Evolutionary conservation across 2,329 filamentous ascomycete species (phyloP).

Genomic region (Penicillium sp.): DNA sequence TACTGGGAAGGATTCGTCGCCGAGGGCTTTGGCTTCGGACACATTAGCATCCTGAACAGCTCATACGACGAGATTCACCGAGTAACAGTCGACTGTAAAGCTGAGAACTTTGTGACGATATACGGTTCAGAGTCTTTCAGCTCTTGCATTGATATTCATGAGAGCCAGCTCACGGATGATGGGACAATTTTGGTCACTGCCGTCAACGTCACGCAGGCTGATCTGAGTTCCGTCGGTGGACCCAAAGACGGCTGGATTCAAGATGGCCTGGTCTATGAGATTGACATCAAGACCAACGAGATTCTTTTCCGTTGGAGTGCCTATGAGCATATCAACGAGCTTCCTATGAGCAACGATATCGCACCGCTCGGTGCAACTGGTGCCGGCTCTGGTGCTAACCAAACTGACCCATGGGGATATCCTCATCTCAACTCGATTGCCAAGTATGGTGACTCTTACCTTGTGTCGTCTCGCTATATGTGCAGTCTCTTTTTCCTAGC

Average conservation of each 20-base stretch:
- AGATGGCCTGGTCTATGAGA: conserved; percentile 31
- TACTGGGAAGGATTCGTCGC: conserved; percentile 28
- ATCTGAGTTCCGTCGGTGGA: conserved; percentile 28
- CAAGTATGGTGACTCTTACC: conserved; percentile 23
- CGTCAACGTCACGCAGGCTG: conserved; percentile 27
- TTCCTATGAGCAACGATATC: conserved; percentile 16
- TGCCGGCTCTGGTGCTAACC: conserved; percentile 6
- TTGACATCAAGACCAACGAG: conserved; percentile 29
- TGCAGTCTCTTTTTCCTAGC: conserved; percentile 24
- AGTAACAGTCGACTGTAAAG: conserved; percentile 20
- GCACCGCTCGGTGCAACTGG: conserved; percentile 6
- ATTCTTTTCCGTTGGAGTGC: conserved; percentile 31
- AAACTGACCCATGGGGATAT: conserved; percentile 23
- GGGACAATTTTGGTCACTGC: conserved; percentile 29
- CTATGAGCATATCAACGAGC: conserved; percentile 23
- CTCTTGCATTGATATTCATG: conserved; percentile 30
- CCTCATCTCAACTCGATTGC: conserved; percentile 24
- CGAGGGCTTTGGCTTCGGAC: conserved; percentile 22
- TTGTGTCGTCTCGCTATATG: conserved; percentile 24
- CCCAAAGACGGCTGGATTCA: conserved; percentile 28
- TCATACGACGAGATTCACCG: conserved; percentile 28
- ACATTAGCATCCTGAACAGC: conserved; percentile 26
- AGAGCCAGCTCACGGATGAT: conserved; percentile 25
- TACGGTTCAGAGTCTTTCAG: conserved; percentile 16
- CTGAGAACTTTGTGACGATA: conserved; percentile 16